phyloP scores from a whole-genome alignment of 768 basidiomycete genomes.

The Lactifluus hygrophoroides region DNA sequence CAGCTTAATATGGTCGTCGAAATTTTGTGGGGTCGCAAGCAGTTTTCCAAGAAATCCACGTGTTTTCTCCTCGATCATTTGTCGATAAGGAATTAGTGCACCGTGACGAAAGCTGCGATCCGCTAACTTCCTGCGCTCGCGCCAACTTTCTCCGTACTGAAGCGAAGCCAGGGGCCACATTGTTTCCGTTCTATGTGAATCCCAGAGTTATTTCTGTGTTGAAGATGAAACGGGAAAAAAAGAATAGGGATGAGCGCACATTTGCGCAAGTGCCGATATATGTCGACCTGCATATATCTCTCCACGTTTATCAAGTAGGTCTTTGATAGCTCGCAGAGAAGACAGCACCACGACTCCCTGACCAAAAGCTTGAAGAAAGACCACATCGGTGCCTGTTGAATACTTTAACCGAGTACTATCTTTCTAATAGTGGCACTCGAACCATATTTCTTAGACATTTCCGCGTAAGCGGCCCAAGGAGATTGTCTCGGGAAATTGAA shows the following conservation, averaged over 20 bases:
- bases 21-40: not conserved
- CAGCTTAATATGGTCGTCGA: not conserved
- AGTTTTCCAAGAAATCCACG: not conserved
- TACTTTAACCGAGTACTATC: no score
- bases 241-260: not conserved
- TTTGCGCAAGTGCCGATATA: not conserved
- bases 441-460: not conserved
- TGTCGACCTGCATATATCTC: slow-evolving; percentile 16
- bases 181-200: not conserved
- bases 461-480: not conserved
- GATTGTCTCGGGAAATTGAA: not conserved
- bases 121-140: not conserved
- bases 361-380: not conserved
- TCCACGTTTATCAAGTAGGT: not conserved
- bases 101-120: slow-evolving; percentile 3
- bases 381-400: not conserved
- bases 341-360: not conserved
- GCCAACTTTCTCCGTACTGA: not conserved
- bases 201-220: not conserved
- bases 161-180: not conserved
- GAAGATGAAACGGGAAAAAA: not conserved
- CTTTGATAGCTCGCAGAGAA: not conserved
- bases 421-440: no score
- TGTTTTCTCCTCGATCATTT: not conserved
- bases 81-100: not conserved